A percentile compares a stretch with the other conserved stretches of the same genome.
phyloP scores from a whole-genome alignment of 768 basidiomycete genomes.

The Lactifluus echinatus region DNA sequence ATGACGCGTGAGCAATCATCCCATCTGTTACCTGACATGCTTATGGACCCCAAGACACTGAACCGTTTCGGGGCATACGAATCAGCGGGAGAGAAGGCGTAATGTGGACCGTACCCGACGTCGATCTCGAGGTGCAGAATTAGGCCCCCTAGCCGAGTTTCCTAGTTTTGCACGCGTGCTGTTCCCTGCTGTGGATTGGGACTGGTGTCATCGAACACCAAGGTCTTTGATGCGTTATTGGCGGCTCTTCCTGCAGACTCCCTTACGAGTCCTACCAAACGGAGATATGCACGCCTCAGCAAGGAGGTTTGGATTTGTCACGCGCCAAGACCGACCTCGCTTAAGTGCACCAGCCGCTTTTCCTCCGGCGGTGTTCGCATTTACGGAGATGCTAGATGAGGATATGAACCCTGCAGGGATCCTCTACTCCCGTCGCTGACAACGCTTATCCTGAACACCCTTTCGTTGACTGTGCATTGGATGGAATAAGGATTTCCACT shows the following conservation, averaged over 20 bases:
- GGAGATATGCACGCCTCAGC: background rate
- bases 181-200: background rate
- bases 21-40: too few relatives aligned
- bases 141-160: too few relatives aligned
- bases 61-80: background rate
- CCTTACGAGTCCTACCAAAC: background rate
- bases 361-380: background rate
- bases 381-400: background rate
- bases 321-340: background rate
- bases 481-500: background rate
- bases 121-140: background rate
- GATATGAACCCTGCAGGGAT: background rate
- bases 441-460: background rate
- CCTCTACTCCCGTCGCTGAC: background rate
- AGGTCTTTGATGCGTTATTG: background rate
- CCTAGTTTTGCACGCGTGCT: background rate
- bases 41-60: background rate
- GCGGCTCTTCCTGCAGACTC: background rate
- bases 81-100: background rate
- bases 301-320: background rate
- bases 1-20: background rate
- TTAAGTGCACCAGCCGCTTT: background rate
- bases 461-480: background rate
- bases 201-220: rapidly evolving
- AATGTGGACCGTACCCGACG: background rate